Base-by-base conservation (phyloP, 2,329 filamentous ascomycete genomes). In the Beauveria medogensis region DNA sequence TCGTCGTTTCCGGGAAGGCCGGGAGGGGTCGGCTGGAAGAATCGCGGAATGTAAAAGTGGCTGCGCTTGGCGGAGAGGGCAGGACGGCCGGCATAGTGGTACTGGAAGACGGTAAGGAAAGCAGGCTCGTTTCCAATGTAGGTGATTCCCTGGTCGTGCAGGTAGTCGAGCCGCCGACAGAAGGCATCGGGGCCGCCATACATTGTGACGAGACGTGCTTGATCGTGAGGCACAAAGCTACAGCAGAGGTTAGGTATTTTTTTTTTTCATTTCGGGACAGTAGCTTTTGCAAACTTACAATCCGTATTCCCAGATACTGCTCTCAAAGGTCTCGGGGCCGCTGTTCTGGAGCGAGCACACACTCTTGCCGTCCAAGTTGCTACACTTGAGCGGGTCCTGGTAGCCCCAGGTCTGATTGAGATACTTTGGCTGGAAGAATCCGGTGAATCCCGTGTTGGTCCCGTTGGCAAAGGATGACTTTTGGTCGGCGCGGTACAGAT, bases 1-100 rank as follows among this genome's bases (percentile, higher is more conserved):
- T 90, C 87, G 62, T 90, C 87, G 68, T 90, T 90, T 0, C 87
- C 88, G 0, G 87, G 86, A 8, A 90, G 80, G 0, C 87, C 87
- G 2, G 72, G 74, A 0, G 82, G 73, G 0, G 80, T 82, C 1
- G 82, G 78, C 65, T 82, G 80, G 74, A 90, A 90, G 66, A 79
- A 82, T 0, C 76, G 75, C 0, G 87, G 86, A 48, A 90, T 88
- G 67, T 89, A 89, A 65, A 76, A 82, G 66, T 89, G 86, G 0
- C 80, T 78, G 52, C 83, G 82, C 48, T 69, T 67, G 1, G 80
- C 78, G 0, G 80, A 82, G 1, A 81, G 72, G 0, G 72, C 86
- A 0, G 87, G 87, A 0, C 86, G 81, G 0, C 85, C 86, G 0
- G 82, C 83, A 65, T 89, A 90, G 72, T 90, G 86, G 71, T 87